Evolutionary conservation across 148 eudicot species (phyloP), one percentile per base, ranked within the genome.

Genomic region (Heliamphora exappendiculata): DNA sequence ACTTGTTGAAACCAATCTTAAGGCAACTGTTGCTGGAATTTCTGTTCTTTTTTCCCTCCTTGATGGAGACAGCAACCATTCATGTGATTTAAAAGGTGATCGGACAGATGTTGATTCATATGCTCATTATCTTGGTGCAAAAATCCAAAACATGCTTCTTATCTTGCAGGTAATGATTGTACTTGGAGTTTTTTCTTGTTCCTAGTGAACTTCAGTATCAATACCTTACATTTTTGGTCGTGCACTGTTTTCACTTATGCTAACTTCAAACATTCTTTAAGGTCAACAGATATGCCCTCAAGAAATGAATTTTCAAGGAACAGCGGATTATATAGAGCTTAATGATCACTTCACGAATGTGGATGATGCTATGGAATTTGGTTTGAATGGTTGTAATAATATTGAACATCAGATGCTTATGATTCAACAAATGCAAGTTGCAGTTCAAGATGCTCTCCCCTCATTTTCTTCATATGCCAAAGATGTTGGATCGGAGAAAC

Each of bases 1-100:
- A 85, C 97, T 86, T 80, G 87, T 87, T 85, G 90, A 93, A 82
- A 93, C 94, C 70, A 93, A 87, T 76, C 83, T 95, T 47, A 93
- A 81, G 89, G 86, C 87, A 70, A 78, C 78, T 34, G 26, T 93
- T 83, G 88, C 83, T 78, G 90, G 88, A 68, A 81, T 91, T 82
- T 84, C 91, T 63, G 73, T 89, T 71, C 74, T 75, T 67, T 84
- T 89, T 76, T 86, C 92, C 58, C 88, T 94, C 34, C 75, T 79
- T 70, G 98, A 92, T 72, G 94, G 91, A 67, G 89, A 81, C 71
- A 84, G 74, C 39, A 74, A 81, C 59, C 81, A 78, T 79, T 70
- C 64, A 34, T 62, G 78, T 67, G 74, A 74, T 47, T 63, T 55
- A 70, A 64, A 72, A 45, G 70, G 63, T 76, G 84, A 78, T 74